Conservation (phyloP, 345 rosid genomes). For the Barbarea vulgaris region DNA sequence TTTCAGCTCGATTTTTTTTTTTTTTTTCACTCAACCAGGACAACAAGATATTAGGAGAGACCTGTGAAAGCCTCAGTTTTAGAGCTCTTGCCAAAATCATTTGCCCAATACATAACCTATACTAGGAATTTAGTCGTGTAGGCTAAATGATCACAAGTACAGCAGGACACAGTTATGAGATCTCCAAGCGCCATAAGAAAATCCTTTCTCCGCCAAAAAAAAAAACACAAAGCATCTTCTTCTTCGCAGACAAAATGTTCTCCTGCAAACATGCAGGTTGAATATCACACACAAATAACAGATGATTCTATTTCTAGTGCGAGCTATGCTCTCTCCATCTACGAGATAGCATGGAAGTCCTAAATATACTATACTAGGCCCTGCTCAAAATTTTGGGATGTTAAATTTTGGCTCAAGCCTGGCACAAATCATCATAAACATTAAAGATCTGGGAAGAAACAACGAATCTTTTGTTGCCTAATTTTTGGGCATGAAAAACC, state of each 20-base stretch:
- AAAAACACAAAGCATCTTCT: constrained; percentile 17
- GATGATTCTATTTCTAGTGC: constrained; percentile 9
- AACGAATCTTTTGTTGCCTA: neutral
- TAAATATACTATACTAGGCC: neutral
- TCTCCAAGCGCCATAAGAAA: constrained; percentile 9
- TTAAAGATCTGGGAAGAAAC: neutral
- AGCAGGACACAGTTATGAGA: constrained; percentile 2
- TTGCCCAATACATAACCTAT: constrained; percentile 21
- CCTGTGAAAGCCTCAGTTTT: constrained; percentile 11
- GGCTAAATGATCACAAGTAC: constrained; percentile 20
- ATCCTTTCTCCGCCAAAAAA: neutral
- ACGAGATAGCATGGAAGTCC: neutral
- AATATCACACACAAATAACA: constrained; percentile 5
- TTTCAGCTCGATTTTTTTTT: neutral
- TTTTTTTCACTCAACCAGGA: neutral
- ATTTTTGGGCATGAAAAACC: neutral
- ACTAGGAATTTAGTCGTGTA: constrained; percentile 9
- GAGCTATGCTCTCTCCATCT: neutral
- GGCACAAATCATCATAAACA: neutral
- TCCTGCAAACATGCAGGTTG: constrained; percentile 28
- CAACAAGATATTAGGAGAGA: neutral
- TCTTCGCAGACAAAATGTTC: constrained; percentile 17
- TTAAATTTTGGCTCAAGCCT: neutral
- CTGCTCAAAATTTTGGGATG: neutral
- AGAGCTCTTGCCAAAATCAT: constrained; percentile 6